phyloP scores from a whole-genome alignment of 352 stramenopile species.

The Thalassiosira mediterranea region DNA sequence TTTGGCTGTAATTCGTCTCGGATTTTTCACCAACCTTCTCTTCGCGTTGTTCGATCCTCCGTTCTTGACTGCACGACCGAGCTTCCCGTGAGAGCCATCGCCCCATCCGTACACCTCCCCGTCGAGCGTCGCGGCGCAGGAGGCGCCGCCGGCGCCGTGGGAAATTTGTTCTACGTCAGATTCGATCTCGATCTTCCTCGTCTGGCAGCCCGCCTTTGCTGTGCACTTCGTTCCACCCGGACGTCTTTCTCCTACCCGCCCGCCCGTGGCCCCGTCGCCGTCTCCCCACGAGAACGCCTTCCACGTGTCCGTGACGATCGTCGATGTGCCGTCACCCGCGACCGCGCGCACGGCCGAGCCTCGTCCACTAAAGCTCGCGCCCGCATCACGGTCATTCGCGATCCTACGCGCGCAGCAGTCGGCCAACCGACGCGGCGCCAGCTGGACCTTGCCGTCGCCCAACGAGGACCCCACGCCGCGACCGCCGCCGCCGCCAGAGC shows the following conservation, averaged over 20 bases:
- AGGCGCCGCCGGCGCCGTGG: not conserved
- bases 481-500: not conserved
- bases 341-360: conserved; percentile 7
- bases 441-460: conserved; percentile 11
- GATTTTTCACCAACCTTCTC: conserved; percentile 7
- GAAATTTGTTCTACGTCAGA: not conserved
- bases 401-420: conserved; percentile 9
- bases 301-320: conserved; percentile 28
- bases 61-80: conserved; percentile 75
- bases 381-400: not conserved
- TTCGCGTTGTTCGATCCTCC: conserved; percentile 4
- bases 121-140: conserved; percentile 87
- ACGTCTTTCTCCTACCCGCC: not conserved
- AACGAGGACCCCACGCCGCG: not conserved
- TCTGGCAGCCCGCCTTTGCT: not conserved
- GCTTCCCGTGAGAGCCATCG: conserved; percentile 86
- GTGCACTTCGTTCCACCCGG: too few relatives aligned
- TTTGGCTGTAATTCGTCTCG: conserved; percentile 4
- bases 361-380: not conserved
- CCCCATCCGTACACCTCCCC: conserved; percentile 94
- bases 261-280: not conserved
- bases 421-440: conserved; percentile 6
- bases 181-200: not conserved
- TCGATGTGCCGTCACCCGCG: conserved; percentile 23
- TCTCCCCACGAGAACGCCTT: conserved; percentile 35